Conservation (phyloP, 2,329 filamentous ascomycete species). For the Sarocladiaceae sp. region DNA sequence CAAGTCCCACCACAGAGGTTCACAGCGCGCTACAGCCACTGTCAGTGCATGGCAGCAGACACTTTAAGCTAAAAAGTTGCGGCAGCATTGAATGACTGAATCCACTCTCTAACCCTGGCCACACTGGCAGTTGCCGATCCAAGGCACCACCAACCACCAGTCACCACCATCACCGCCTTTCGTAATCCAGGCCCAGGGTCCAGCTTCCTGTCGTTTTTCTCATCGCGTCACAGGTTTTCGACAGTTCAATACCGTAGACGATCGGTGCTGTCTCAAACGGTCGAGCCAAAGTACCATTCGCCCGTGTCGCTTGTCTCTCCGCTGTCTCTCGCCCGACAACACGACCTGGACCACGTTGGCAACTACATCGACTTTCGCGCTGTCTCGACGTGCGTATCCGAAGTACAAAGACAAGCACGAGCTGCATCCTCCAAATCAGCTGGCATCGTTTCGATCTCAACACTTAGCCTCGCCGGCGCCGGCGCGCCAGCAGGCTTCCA, state of each 20-base stretch:
- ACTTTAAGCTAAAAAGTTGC: too few relatives aligned
- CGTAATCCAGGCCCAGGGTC: too few relatives aligned
- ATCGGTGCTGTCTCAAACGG: too few relatives aligned
- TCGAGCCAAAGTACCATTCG: too few relatives aligned
- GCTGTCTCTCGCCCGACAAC: slow-evolving; percentile 1
- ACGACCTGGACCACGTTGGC: background rate
- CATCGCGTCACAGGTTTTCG: background rate
- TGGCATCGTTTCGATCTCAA: background rate
- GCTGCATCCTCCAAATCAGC: background rate
- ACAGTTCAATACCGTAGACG: too few relatives aligned
- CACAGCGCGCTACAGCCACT: too few relatives aligned
- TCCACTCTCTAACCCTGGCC: slow-evolving; percentile 8
- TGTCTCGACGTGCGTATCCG: too few relatives aligned
- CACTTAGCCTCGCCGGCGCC: slow-evolving; percentile 9
- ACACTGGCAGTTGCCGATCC: slow-evolving; percentile 4
- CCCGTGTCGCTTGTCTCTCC: background rate
- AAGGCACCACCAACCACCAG: slow-evolving; percentile 1
- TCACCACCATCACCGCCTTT: slow-evolving; percentile 9
- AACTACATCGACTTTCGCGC: background rate
- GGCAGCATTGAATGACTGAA: too few relatives aligned
- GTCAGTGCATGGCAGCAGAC: too few relatives aligned
- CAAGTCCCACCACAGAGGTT: too few relatives aligned
- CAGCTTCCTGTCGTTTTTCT: background rate
- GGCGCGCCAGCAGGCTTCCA: slow-evolving; percentile 19
- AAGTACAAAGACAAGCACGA: background rate